phyloP scores from a whole-genome alignment of 2,329 filamentous ascomycete genomes.

The Colletotrichum tropicicola region DNA sequence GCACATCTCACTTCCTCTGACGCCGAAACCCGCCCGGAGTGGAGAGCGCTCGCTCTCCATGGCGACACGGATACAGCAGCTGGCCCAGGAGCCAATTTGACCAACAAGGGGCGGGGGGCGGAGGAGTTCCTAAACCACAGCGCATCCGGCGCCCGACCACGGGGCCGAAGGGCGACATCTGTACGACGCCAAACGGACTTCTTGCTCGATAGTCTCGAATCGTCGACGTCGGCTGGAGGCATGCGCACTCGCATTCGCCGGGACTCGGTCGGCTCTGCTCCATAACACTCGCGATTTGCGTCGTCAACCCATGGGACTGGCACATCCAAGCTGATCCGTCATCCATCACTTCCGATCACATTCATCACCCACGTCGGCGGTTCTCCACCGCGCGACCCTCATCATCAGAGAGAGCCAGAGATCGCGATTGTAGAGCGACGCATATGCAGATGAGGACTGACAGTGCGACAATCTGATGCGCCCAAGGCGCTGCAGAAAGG shows the following conservation, averaged over 20 bases:
- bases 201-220: neutral
- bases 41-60: neutral
- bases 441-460: conserved; percentile 28
- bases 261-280: neutral
- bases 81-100: neutral
- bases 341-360: neutral
- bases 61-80: neutral
- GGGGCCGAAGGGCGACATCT: conserved; percentile 15
- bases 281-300: no score
- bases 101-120: neutral
- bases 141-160: conserved; percentile 4
- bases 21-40: neutral
- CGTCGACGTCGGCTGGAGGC: neutral
- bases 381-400: conserved; percentile 11
- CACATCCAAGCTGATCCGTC: neutral
- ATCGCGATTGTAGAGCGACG: conserved; percentile 16
- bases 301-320: neutral
- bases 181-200: conserved; percentile 17
- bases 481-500: conserved; percentile 21
- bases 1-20: neutral
- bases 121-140: neutral
- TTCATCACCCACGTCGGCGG: neutral
- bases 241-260: neutral
- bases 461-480: conserved; percentile 20
- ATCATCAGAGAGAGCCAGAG: conserved; percentile 7